Base-by-base conservation (phyloP, 805 yeast genomes). In the Ogataea naganishii region DNA sequence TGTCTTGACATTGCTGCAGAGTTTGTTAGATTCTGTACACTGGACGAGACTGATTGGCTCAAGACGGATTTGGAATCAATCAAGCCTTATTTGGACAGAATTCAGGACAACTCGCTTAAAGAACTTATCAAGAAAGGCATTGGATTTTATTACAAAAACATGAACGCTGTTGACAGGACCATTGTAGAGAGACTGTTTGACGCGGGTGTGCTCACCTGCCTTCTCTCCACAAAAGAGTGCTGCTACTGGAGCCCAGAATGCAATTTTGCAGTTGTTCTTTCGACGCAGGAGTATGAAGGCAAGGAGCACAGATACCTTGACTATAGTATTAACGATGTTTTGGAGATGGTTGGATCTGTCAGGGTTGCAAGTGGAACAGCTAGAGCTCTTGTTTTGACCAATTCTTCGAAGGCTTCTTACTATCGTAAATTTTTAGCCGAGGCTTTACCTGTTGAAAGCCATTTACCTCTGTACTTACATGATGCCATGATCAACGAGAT, bases 391-490 rank as follows among this genome's bases (percentile, higher is more conserved):
- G 58, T 89, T 4, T 61, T 75, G 35, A 79, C 95, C 0, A 68
- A 66, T 27, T 38, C 66, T 0, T 46, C 73, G 3, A 74, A 67
- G 41, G 56, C 70, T 16, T 69, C 64, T 1, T 88, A 80, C 46
- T 85, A 81, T 51, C 70, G 66, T 31, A 75, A 76, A 44, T 83
- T 88, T 47, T 47, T 92, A 30, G 64, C 59, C 11, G 84, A 80
- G 37, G 72, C 95, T 0, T 50, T 85, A 9, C 96, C 97, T 1
- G 60, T 85, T 17, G 98, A 94, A 51, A 84, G 96, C 54, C 72
- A 66, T 41, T 47, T 86, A 39, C 69, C 68, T 33, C 53, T 60
- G 12, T 56, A 58, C 32, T 40, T 86, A 10, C 77, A 71, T 35
- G 96, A 92, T 48, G 64, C 71, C 0, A 66, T 89, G 20, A 51